Conservation (phyloP, 2,329 filamentous ascomycete species). For the Sordariomycetes sp. region DNA sequence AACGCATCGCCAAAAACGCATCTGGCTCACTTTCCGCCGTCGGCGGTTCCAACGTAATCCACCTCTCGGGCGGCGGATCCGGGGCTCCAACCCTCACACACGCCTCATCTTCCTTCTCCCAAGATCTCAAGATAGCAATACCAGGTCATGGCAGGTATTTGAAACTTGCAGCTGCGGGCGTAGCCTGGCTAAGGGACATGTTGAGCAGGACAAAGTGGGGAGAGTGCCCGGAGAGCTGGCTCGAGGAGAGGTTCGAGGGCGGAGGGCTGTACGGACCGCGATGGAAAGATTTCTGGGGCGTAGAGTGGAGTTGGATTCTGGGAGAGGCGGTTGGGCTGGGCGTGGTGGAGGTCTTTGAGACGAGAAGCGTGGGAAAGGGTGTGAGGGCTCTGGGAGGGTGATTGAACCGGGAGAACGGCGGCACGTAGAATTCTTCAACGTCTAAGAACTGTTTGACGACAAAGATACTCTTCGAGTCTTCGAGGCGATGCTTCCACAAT, state of each 20-base stretch:
- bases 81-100: slow-evolving; percentile 21
- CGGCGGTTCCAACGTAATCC: slow-evolving; percentile 57
- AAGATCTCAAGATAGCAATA: slow-evolving; percentile 39
- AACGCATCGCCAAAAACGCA: slow-evolving; percentile 53
- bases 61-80: slow-evolving; percentile 51
- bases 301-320: slow-evolving; percentile 63
- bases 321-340: slow-evolving; percentile 64
- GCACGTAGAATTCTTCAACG: too few species aligned
- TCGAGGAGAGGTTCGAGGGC: slow-evolving; percentile 64
- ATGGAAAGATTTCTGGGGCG: slow-evolving; percentile 63
- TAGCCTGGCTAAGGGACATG: slow-evolving; percentile 51
- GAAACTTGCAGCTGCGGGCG: slow-evolving; percentile 52
- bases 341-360: slow-evolving; percentile 65
- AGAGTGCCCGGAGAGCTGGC: slow-evolving; percentile 51
- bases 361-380: slow-evolving; percentile 61
- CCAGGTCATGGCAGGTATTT: slow-evolving; percentile 60
- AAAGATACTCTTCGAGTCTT: neutral
- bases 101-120: slow-evolving; percentile 8
- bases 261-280: slow-evolving; percentile 31
- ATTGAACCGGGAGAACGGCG: neutral
- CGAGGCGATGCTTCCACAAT: too few species aligned
- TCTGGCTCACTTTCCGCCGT: slow-evolving; percentile 62
- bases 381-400: slow-evolving; percentile 30
- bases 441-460: too few species aligned
- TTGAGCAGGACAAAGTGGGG: slow-evolving; percentile 50